Conservation (phyloP, 1,139 yeast species). For the Wickerhamiella pararugosa region DNA sequence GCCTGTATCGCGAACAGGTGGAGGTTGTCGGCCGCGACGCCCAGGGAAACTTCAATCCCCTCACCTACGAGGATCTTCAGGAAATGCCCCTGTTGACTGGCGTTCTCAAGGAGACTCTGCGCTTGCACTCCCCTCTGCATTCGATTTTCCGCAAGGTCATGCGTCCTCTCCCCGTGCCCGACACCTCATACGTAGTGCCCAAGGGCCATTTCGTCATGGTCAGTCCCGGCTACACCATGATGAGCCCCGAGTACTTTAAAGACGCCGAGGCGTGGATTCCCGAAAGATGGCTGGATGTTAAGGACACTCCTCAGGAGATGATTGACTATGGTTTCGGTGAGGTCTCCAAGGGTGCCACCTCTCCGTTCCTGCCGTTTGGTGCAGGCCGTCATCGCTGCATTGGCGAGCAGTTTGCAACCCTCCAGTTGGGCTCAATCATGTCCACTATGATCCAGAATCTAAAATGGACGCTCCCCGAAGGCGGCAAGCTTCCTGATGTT, state of each 20-base stretch:
- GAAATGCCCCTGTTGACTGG: conserved; percentile 70
- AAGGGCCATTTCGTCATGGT: conserved; percentile 79
- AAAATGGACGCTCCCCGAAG: conserved; percentile 56
- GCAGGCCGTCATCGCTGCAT: conserved; percentile 99
- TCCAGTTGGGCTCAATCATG: conserved; percentile 79
- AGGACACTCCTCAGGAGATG: conserved; percentile 29
- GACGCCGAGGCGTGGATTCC: conserved; percentile 58
- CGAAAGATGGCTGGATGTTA: conserved; percentile 62
- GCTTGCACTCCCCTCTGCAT: conserved; percentile 93
- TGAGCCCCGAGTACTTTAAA: conserved; percentile 64
- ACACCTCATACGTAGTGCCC: conserved; percentile 70
- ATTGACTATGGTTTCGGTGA: conserved; percentile 95
- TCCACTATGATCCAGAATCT: conserved; percentile 61
- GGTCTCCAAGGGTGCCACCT: conserved; percentile 85
- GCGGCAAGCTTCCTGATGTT: conserved; percentile 45
- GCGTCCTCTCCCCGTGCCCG: conserved; percentile 66
- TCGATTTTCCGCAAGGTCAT: conserved; percentile 87
- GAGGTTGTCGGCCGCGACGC: conserved; percentile 42
- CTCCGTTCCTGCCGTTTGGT: conserved; percentile 95
- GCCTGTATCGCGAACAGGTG: conserved; percentile 58
- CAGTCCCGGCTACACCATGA: conserved; percentile 85
- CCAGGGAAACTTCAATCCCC: conserved; percentile 27
- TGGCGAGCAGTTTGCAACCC: conserved; percentile 96
- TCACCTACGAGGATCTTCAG: conserved; percentile 71
- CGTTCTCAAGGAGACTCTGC: conserved; percentile 78